Percentiles rank a stretch among this genome's conserved stretches.
These are phyloP conservation scores for Hammondia hammondi DNA, from an alignment of 169 alveolate genomes.

Conservation along the genomic window DNA sequence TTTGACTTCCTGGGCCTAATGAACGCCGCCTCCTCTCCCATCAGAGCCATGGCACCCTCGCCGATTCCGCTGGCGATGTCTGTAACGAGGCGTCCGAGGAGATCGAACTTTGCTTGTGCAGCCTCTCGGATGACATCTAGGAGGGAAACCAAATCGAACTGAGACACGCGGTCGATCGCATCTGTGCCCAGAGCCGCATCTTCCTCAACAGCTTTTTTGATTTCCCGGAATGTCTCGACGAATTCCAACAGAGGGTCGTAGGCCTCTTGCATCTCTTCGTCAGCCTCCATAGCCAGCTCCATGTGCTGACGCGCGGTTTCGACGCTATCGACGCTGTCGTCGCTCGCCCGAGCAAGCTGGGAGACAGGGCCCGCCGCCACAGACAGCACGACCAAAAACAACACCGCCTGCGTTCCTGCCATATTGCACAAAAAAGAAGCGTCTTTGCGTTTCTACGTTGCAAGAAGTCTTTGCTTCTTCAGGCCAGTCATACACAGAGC, in stretches of 20 bases:
- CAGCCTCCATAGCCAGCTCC: background rate
- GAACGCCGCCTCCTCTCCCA: background rate
- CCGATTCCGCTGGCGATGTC: background rate
- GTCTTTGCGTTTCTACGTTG: too few relatives aligned
- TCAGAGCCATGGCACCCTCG: background rate
- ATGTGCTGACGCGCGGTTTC: background rate
- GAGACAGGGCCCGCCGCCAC: background rate
- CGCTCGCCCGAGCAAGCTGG: background rate
- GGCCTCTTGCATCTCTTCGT: background rate
- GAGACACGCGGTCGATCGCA: background rate
- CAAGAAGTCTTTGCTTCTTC: too few relatives aligned
- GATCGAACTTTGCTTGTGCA: background rate
- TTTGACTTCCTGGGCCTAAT: background rate
- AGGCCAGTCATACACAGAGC: too few relatives aligned
- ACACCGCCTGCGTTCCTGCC: background rate
- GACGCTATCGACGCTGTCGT: background rate
- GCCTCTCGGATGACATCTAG: slow-evolving; percentile 10
- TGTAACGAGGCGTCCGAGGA: background rate
- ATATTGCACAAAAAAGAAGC: background rate
- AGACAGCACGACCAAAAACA: background rate
- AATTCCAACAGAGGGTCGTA: background rate
- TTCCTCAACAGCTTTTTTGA: background rate
- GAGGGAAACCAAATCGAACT: slow-evolving; percentile 6
- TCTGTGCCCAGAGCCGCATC: background rate
- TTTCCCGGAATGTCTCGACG: background rate